phyloP scores from a whole-genome alignment of 2,329 filamentous ascomycete genomes.

The Aureobasidium sp. region DNA sequence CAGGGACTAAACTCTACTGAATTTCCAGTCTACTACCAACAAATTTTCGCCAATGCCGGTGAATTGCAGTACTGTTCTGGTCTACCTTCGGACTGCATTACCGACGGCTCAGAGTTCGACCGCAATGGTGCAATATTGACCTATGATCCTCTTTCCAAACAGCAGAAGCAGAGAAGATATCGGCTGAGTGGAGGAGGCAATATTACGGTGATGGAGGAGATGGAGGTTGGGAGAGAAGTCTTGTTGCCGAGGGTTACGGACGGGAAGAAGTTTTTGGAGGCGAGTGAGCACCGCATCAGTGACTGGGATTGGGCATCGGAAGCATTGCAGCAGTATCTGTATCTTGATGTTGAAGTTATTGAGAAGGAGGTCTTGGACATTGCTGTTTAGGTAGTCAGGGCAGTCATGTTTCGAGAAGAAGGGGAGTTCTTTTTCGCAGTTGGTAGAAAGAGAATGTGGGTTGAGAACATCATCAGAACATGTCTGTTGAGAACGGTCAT shows the following conservation, averaged over 20 bases:
- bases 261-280: background rate
- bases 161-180: background rate
- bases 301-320: background rate
- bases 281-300: background rate
- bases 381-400: background rate
- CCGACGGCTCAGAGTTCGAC: background rate
- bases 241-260: background rate
- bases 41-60: background rate
- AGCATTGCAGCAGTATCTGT: background rate
- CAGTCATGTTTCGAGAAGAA: background rate
- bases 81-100: background rate
- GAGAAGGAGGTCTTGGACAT: background rate
- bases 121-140: background rate
- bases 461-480: background rate
- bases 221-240: background rate
- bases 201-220: background rate
- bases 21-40: background rate
- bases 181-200: background rate
- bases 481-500: too few species aligned
- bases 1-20: background rate
- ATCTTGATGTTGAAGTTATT: background rate
- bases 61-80: background rate
- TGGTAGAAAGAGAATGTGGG: background rate
- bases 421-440: background rate
- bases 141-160: background rate